These are phyloP conservation scores for Epichloe aotearoae DNA, from an alignment of 2,329 filamentous ascomycete genomes.

Conservation along the genomic window DNA sequence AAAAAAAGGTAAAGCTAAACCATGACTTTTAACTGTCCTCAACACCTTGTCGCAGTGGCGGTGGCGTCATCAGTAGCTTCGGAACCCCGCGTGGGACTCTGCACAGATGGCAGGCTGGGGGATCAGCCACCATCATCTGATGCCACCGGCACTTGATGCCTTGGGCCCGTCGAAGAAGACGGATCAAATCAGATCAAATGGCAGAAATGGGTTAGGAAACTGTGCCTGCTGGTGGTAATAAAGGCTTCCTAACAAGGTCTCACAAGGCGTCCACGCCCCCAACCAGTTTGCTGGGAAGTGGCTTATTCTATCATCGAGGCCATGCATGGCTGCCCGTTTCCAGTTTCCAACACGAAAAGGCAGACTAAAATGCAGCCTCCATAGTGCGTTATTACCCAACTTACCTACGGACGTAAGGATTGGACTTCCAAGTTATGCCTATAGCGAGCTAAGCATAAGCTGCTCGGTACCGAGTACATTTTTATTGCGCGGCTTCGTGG, in stretches of 20 bases:
- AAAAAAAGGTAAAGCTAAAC: too few species aligned
- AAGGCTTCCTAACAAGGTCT: background rate
- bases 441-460: too few species aligned
- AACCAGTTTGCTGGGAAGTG: constrained; percentile 2
- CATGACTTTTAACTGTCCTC: too few species aligned
- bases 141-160: background rate
- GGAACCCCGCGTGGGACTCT: too few species aligned
- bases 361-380: background rate
- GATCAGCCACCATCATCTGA: background rate
- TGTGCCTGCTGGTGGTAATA: background rate
- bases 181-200: background rate
- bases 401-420: too few species aligned
- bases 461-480: too few species aligned
- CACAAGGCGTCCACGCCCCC: background rate
- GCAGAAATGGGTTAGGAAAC: background rate
- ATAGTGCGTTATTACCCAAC: too few species aligned
- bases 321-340: background rate
- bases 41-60: too few species aligned
- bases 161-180: background rate
- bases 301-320: background rate
- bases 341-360: background rate
- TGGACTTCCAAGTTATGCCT: too few species aligned
- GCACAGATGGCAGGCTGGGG: background rate
- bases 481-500: too few species aligned
- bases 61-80: too few species aligned